Conservation (phyloP, 2,329 filamentous ascomycete species). For the Penicillium sp. region DNA sequence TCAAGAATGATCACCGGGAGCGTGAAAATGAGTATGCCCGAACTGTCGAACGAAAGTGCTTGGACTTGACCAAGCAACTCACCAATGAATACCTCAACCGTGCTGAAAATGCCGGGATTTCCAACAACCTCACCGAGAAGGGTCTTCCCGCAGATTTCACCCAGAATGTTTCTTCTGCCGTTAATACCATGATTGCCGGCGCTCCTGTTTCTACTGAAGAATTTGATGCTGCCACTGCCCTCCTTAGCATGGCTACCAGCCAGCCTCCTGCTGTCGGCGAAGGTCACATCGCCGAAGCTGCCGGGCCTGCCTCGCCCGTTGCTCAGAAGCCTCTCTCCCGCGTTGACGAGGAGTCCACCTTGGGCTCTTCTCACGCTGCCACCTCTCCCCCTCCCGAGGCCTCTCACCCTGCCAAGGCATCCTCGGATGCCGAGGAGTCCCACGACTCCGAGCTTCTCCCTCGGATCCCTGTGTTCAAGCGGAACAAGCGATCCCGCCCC, state of each 20-base stretch:
- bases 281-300: not conserved
- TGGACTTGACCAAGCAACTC: conserved; percentile 9
- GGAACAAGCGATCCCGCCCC: conserved; percentile 14
- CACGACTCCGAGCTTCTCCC: conserved; percentile 6
- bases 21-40: conserved; percentile 3
- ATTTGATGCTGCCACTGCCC: conserved; percentile 15
- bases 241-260: conserved; percentile 11
- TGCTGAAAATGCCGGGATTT: not conserved
- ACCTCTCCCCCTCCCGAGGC: not conserved
- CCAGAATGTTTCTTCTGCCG: conserved; percentile 1
- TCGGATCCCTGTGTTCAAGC: conserved; percentile 3
- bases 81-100: conserved; percentile 9
- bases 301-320: conserved; percentile 1
- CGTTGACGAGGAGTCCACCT: conserved; percentile 1
- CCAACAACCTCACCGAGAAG: not conserved
- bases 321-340: conserved; percentile 1
- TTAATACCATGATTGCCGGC: conserved; percentile 7
- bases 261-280: conserved; percentile 1
- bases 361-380: conserved; percentile 6
- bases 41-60: conserved; percentile 10
- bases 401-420: not conserved
- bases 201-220: conserved; percentile 1
- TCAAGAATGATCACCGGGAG: conserved; percentile 10
- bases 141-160: conserved; percentile 1
- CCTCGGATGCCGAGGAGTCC: not conserved